Conservation (phyloP, 1,284 basidiomycete species). For the Erythrobasidium hasegawianum region DNA sequence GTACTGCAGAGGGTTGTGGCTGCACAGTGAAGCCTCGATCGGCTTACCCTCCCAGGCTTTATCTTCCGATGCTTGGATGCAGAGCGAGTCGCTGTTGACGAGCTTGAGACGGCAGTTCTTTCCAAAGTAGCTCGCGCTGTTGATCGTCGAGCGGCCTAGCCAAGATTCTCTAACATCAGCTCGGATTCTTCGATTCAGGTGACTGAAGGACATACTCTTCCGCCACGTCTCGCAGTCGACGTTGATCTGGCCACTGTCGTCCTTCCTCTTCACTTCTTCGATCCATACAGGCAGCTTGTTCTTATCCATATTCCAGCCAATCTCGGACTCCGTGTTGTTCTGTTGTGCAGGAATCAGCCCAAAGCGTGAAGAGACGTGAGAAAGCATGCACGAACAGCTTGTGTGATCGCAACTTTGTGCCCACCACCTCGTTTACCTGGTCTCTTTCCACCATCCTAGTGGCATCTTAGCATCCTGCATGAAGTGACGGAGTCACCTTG, state of each 20-base stretch:
- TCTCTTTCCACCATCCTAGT: background rate
- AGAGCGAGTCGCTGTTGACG: background rate
- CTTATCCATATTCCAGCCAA: conserved; percentile 16
- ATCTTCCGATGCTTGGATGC: background rate
- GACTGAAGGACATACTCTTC: conserved; percentile 8
- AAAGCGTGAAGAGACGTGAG: too few species aligned
- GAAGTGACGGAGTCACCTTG: background rate
- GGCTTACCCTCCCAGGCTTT: conserved; percentile 1
- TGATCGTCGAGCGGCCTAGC: background rate
- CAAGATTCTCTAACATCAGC: background rate
- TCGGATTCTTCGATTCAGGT: background rate
- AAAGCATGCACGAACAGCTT: background rate
- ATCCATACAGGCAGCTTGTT: background rate
- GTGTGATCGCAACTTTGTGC: background rate
- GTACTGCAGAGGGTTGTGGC: background rate
- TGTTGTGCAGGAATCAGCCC: too few species aligned
- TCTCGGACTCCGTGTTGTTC: background rate
- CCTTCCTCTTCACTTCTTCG: conserved; percentile 1
- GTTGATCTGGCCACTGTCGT: background rate
- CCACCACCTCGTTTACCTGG: background rate
- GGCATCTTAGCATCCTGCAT: background rate
- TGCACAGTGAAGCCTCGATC: background rate
- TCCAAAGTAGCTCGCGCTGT: background rate
- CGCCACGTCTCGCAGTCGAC: conserved; percentile 18
- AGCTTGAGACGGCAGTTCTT: background rate